phyloP scores from a whole-genome alignment of 2,329 filamentous ascomycete species.

The Trichoderma sp. region DNA sequence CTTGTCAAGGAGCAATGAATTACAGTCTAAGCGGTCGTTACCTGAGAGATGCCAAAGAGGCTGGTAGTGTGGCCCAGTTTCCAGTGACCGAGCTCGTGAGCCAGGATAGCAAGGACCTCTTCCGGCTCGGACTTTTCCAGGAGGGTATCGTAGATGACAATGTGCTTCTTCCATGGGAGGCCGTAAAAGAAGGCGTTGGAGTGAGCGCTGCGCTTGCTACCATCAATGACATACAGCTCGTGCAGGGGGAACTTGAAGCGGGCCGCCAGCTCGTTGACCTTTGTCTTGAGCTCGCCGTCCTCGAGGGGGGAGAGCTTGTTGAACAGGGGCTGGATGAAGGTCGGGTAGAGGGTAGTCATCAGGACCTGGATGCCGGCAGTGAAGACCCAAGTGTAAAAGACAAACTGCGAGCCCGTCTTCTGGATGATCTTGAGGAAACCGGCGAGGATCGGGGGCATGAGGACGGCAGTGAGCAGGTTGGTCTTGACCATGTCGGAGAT shows the following conservation, averaged over 20 bases:
- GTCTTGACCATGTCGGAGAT: constrained; percentile 89
- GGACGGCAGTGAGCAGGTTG: constrained; percentile 75
- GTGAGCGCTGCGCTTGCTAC: constrained; percentile 83
- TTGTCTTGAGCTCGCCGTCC: constrained; percentile 82
- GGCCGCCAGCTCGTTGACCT: constrained; percentile 80
- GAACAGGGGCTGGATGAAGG: constrained; percentile 91
- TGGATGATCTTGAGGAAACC: constrained; percentile 93
- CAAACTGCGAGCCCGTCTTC: constrained; percentile 90
- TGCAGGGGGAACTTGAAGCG: constrained; percentile 88
- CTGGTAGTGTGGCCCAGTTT: constrained; percentile 92
- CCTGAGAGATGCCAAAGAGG: constrained; percentile 83
- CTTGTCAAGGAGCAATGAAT: not conserved
- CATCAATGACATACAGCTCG: constrained; percentile 92
- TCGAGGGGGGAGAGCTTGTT: constrained; percentile 96
- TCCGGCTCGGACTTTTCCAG: constrained; percentile 92
- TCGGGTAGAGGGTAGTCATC: constrained; percentile 94
- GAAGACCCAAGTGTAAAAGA: constrained; percentile 97
- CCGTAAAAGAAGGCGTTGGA: constrained; percentile 96
- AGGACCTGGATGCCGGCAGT: constrained; percentile 86
- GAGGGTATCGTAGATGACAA: constrained; percentile 97
- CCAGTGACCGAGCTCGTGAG: constrained; percentile 97
- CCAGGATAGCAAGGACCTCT: constrained; percentile 92
- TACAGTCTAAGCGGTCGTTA: constrained; percentile 43
- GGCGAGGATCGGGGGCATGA: constrained; percentile 85
- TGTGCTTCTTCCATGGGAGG: constrained; percentile 99